Conservation (phyloP, 495 filamentous ascomycete species). For the Arthonia radiata region DNA sequence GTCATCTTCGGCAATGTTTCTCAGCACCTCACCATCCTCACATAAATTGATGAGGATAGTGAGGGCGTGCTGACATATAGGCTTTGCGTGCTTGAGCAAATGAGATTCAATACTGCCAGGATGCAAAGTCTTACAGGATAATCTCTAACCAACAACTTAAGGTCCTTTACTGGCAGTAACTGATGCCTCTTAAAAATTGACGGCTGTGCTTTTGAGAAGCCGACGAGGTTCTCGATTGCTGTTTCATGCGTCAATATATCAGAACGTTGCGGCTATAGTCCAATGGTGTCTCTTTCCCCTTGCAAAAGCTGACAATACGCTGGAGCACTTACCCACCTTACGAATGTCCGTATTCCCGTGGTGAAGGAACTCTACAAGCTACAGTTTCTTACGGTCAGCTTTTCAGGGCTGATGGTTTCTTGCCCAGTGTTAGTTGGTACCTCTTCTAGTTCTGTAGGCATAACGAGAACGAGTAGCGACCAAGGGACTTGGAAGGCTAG, state of each 20-base stretch:
- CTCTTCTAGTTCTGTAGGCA: conserved; percentile 70
- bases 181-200: conserved; percentile 61
- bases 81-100: conserved; percentile 18
- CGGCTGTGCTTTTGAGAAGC: conserved; percentile 55
- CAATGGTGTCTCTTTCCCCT: no score
- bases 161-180: conserved; percentile 55
- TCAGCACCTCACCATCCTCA: conserved; percentile 45
- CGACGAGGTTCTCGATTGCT: conserved; percentile 69
- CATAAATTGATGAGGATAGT: conserved; percentile 86
- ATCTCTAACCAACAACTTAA: conserved; percentile 74
- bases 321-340: conserved; percentile 36
- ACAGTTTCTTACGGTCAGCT: not conserved
- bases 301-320: no score
- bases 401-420: not conserved
- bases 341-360: conserved; percentile 72
- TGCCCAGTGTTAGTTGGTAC: conserved; percentile 16
- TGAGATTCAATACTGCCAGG: conserved; percentile 1
- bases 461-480: no score
- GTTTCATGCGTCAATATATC: no score
- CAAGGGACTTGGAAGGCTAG: no score
- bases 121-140: conserved; percentile 30
- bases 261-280: no score
- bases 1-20: conserved; percentile 51
- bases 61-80: conserved; percentile 77
- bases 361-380: conserved; percentile 83